Base-by-base conservation (phyloP, 139 green algal genomes). In the Chlorella sp. region DNA sequence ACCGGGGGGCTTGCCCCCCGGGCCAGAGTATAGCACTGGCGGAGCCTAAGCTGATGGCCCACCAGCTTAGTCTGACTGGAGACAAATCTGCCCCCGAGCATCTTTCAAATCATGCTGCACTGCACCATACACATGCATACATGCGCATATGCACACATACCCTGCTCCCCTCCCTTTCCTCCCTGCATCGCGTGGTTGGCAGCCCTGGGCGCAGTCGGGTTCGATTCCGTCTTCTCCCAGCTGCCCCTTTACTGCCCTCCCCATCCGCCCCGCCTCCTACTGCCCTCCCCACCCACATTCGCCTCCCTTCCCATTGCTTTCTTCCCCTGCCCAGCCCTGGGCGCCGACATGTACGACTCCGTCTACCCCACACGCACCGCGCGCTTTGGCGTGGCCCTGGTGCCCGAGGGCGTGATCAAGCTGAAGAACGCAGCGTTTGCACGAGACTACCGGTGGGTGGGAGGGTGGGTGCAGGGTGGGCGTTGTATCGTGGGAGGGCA, bases 291-390 rank as follows among this genome's bases (percentile, higher is more conserved):
- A 64, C 42, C 79, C 28, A 7, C 73, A 40, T n/a, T 21, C 73
- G n/a, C 73, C 73, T 42, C 3, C 19, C 66, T n/a, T 24, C 66
- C 9, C 11, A 26, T 26, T 15, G n/a, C 75, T 53, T 71, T 9
- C 32, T 21, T 40, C 39, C 32, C 18, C 53, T 53, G 36, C 64
- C 32, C 85, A 40, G 97, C 97, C 12, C 93, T 99, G 81, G 97
- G 97, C 3, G 97, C 97, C 0, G 97, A 99, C 95, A 99, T 99
- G 97, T 99, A 98, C 86, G 97, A 99, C 90, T 96, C 90, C 21
- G 98, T 99, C 24, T 99, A 99, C 88, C 98, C 98, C 40, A 99
- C 98, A 0, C 93, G 98, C 15, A 99, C 98, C 1, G 98, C 97
- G 2, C 95, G 98, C 75, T 99, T 99, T 92, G 98, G 98, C 15